Evolutionary conservation across 164 flowering plant species (phyloP).

Genomic region (Kalanchoe fedtschenkoi): DNA sequence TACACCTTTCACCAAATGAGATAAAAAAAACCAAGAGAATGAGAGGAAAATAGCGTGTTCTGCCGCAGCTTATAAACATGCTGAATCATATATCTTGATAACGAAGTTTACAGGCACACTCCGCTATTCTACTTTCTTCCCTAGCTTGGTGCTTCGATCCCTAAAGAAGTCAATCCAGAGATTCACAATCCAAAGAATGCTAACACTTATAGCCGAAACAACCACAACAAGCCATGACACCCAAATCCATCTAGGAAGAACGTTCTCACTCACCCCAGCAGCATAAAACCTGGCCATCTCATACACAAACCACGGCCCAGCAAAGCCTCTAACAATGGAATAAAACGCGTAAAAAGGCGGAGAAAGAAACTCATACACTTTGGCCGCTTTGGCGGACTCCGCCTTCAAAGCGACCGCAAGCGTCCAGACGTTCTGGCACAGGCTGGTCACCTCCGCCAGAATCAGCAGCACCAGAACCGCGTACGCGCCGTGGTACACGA

Average conservation of each 20-base stretch:
- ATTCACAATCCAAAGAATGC: conserved; percentile 67
- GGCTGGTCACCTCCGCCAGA: conserved; percentile 78
- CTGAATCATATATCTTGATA: background rate
- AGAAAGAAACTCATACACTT: conserved; percentile 35
- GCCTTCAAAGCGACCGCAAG: conserved; percentile 39
- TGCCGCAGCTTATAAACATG: background rate
- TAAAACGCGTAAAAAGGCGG: conserved; percentile 65
- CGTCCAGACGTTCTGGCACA: conserved; percentile 85
- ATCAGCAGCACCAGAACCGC: conserved; percentile 49
- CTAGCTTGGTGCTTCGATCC: conserved; percentile 27
- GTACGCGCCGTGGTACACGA: conserved; percentile 51
- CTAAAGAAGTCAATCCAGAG: conserved; percentile 59
- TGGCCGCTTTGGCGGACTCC: conserved; percentile 35
- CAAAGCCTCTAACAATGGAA: conserved; percentile 50
- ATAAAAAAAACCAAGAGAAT: background rate
- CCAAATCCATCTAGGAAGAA: conserved; percentile 66
- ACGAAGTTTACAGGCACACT: background rate
- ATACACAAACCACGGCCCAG: conserved; percentile 60
- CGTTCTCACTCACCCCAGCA: conserved; percentile 41
- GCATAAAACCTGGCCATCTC: conserved; percentile 47
- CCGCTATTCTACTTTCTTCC: conserved; percentile 27
- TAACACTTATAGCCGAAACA: conserved; percentile 43
- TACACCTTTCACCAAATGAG: background rate
- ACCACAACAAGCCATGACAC: conserved; percentile 69
- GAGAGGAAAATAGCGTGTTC: background rate